phyloP scores from a whole-genome alignment of 257 asterid species.

The Anisodus acutangulus region DNA sequence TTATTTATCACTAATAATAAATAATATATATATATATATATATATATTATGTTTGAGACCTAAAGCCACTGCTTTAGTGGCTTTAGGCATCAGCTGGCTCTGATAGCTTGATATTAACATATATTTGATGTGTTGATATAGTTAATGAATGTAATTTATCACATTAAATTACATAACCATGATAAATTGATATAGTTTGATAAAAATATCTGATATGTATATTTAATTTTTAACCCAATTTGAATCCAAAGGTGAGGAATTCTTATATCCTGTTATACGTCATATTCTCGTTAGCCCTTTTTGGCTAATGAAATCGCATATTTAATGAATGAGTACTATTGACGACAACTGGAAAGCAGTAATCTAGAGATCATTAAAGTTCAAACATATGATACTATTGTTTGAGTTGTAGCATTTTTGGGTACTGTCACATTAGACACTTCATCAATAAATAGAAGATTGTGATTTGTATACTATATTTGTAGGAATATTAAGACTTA shows the following conservation, averaged over 20 bases:
- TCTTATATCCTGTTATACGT: background rate
- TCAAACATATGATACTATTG: background rate
- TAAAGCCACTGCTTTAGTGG: too few species aligned
- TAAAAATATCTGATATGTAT: background rate
- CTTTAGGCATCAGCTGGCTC: too few species aligned
- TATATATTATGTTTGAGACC: too few species aligned
- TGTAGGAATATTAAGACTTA: background rate
- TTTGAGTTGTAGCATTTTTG: background rate
- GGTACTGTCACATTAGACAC: background rate
- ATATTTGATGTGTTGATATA: too few species aligned
- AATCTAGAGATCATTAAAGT: background rate
- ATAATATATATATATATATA: too few species aligned
- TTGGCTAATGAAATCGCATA: background rate
- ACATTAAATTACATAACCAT: background rate
- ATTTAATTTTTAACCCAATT: background rate
- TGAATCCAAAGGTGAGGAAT: background rate
- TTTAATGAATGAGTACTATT: slow-evolving; percentile 14
- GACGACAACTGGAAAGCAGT: slow-evolving; percentile 24
- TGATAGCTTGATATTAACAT: too few species aligned
- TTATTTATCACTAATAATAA: too few species aligned
- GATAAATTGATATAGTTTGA: background rate
- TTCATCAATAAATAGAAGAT: background rate
- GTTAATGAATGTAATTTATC: background rate
- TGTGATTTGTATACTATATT: too few species aligned
- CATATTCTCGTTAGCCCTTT: background rate